Percentiles rank a stretch among this genome's conserved stretches.
Evolutionary conservation across 495 filamentous ascomycete genomes (phyloP).

Genomic region (Letharia lupina): DNA sequence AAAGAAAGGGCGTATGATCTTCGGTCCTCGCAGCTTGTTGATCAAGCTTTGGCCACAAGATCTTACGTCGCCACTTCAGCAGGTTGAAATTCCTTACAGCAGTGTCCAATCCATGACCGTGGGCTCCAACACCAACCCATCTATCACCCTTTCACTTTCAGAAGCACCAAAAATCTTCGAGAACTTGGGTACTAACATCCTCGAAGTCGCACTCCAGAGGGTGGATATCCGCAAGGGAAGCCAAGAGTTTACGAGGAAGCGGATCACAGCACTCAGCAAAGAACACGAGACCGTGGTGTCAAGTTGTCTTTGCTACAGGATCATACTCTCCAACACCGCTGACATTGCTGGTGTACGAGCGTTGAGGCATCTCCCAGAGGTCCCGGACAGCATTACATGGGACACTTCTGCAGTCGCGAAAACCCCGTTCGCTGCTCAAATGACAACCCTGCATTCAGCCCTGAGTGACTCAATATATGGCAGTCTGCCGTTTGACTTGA

Average conservation of each 20-base stretch:
- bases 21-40: conserved; percentile 33
- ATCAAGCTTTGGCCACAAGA: conserved; percentile 23
- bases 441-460: conserved; percentile 23
- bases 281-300: conserved; percentile 24
- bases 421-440: conserved; percentile 18
- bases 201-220: conserved; percentile 21
- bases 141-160: conserved; percentile 32
- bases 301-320: conserved; percentile 28
- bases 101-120: conserved; percentile 33
- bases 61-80: conserved; percentile 5
- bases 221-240: conserved; percentile 12
- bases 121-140: conserved; percentile 25
- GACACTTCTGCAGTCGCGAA: conserved; percentile 11
- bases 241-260: conserved; percentile 15
- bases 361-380: conserved; percentile 19
- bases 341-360: conserved; percentile 15
- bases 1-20: conserved; percentile 33
- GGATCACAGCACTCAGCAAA: conserved; percentile 17
- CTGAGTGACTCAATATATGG: conserved; percentile 18
- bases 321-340: conserved; percentile 9
- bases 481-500: conserved; percentile 32
- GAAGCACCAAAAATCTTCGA: conserved; percentile 26
- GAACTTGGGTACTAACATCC: conserved; percentile 15
- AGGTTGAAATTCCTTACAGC: conserved; percentile 35
- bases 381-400: conserved; percentile 24